phyloP scores from a whole-genome alignment of 2,329 filamentous ascomycete species.

The Botrytis elliptica region DNA sequence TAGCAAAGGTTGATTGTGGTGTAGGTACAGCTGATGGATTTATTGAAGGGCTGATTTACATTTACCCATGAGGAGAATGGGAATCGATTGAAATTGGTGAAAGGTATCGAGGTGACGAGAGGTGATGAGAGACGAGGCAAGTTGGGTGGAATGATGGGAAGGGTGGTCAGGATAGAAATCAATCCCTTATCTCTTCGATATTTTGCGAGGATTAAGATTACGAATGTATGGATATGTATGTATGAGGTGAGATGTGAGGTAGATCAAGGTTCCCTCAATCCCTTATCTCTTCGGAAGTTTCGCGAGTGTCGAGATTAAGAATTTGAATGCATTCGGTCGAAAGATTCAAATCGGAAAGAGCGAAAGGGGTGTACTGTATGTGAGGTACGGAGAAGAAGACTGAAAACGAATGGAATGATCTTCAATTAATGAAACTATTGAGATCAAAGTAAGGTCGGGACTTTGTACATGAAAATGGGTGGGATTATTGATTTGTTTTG shows the following conservation, averaged over 20 bases:
- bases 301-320: neutral
- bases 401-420: neutral
- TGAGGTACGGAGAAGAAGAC: neutral
- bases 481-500: neutral
- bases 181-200: neutral
- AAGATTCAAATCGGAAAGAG: neutral
- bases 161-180: neutral
- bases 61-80: slow-evolving; percentile 21
- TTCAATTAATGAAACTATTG: neutral
- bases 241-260: neutral
- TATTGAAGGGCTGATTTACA: slow-evolving; percentile 1
- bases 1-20: neutral
- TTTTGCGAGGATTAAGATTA: neutral
- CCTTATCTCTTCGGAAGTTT: neutral
- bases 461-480: too few species aligned
- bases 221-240: neutral
- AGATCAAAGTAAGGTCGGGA: neutral
- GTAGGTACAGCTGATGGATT: neutral
- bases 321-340: slow-evolving; percentile 5
- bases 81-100: neutral
- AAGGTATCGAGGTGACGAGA: neutral
- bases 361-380: neutral
- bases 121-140: neutral
- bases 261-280: neutral
- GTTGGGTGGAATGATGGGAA: neutral